Base-by-base conservation (phyloP, 2,329 filamentous ascomycete genomes). In the Talaromyces funiculosus region DNA sequence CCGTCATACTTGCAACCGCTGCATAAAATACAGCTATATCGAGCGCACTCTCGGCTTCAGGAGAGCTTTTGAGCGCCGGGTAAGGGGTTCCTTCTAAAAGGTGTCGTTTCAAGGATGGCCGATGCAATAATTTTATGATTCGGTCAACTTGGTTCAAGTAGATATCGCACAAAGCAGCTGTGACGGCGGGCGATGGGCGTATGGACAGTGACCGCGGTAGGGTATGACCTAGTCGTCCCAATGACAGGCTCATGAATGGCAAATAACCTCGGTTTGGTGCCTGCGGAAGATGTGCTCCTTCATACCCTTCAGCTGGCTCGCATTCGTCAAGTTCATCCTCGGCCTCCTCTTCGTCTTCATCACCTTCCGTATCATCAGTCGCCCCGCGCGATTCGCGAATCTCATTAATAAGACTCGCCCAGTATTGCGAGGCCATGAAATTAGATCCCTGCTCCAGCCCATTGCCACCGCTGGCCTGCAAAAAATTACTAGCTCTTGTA, bases 91-190 rank as follows among this genome's bases (percentile, higher is more conserved):
- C 64, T 16, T 64, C 40, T 9, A 63, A 20, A 37, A 67, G 47
- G 43, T 62, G 62, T n/a, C 40, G 43, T n/a, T 56, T 45, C 9
- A 67, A 42, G 10, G 63, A 64, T n/a, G 66, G 64, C 1, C 66
- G 59, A 57, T 68, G 66, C 3, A 67, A 53, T n/a, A 66, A 55
- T 49, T 67, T 66, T 12, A 66, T 62, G 12, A 67, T 53, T 2
- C 64, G 63, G 51, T 67, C 65, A 26, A 65, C 60, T 16, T 66
- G 63, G 24, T 62, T 37, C n/a, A 67, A 57, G 35, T 67, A 67
- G 9, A 66, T 51, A 18, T 61, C 47, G 29, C 62, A 64, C 18
- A 66, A 43, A 16, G 62, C 47, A 53, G 40, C 22, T 38, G 55
- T 43, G n/a, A 62, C 53, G 18, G 38, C 35, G 18, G 43, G 55